Conservation (phyloP, 1,284 basidiomycete genomes). For the Ustilago crameri region DNA sequence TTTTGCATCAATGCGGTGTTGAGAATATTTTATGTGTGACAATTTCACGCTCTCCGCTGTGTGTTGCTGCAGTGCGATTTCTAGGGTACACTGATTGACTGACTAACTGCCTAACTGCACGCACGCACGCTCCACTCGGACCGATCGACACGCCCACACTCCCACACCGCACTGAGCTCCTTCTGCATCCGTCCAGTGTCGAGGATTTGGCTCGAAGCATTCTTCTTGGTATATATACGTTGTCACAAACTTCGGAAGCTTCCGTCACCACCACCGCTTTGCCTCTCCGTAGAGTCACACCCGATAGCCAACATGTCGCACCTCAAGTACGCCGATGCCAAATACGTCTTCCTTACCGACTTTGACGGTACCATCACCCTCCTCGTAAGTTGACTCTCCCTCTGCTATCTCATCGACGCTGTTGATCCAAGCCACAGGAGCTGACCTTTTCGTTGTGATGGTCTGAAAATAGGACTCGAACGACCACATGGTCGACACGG, state of each 20-base stretch:
- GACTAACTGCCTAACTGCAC: background rate
- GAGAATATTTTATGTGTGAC: background rate
- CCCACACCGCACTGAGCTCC: background rate
- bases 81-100: too few species aligned
- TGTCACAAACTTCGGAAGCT: background rate
- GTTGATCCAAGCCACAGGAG: too few species aligned
- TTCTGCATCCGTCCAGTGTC: background rate
- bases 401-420: too few species aligned
- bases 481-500: conserved; percentile 68
- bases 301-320: conserved; percentile 40
- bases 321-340: conserved; percentile 64
- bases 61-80: too few species aligned
- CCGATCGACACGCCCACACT: background rate
- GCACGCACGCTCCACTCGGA: conserved; percentile 16
- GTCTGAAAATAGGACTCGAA: conserved; percentile 59
- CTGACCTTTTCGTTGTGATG: too few species aligned
- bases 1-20: background rate
- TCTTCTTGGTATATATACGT: conserved; percentile 1
- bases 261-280: conserved; percentile 8
- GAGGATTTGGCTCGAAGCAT: background rate
- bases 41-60: too few species aligned
- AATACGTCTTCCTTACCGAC: conserved; percentile 66
- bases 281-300: background rate
- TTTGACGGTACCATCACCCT: conserved; percentile 66
- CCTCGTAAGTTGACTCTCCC: conserved; percentile 33